Conservation (phyloP, 371 early-diverging fungal species). For the Paraphysoderma sedebokerense region DNA sequence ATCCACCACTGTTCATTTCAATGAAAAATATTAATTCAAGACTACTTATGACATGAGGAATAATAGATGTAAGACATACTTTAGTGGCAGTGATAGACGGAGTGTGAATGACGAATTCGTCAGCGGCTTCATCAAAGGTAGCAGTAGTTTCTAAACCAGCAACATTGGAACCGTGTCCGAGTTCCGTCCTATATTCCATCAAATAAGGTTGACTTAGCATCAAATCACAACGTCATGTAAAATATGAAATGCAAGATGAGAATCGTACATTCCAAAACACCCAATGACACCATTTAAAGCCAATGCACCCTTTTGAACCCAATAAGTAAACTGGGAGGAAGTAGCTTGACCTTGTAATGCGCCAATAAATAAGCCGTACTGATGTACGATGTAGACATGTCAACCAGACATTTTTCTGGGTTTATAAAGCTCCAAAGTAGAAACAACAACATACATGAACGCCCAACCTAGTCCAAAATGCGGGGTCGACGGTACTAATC, state of each 20-base stretch:
- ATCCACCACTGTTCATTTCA: constrained; percentile 65
- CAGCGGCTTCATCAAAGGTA: constrained; percentile 62
- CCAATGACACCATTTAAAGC: constrained; percentile 62
- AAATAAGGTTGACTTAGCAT: too few species aligned
- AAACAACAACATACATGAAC: constrained; percentile 47
- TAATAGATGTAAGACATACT: background rate
- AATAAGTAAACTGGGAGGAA: constrained; percentile 64
- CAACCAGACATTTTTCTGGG: background rate
- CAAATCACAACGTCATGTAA: too few species aligned
- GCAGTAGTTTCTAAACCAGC: constrained; percentile 86
- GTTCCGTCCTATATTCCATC: too few species aligned
- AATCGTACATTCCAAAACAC: constrained; percentile 89
- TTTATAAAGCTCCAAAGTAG: background rate
- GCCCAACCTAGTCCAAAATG: constrained; percentile 82
- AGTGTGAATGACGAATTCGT: constrained; percentile 79
- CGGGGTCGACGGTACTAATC: constrained; percentile 64
- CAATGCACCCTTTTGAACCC: constrained; percentile 75
- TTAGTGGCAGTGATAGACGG: constrained; percentile 80
- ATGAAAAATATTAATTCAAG: background rate
- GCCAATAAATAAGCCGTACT: constrained; percentile 65
- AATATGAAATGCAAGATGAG: too few species aligned
- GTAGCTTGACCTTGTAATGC: constrained; percentile 77
- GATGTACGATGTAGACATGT: background rate
- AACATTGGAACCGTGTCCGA: constrained; percentile 66
- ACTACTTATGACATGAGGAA: background rate